Evolutionary conservation across 345 rosid genomes (phyloP).

Genomic region (Noccaea bulbosa): DNA sequence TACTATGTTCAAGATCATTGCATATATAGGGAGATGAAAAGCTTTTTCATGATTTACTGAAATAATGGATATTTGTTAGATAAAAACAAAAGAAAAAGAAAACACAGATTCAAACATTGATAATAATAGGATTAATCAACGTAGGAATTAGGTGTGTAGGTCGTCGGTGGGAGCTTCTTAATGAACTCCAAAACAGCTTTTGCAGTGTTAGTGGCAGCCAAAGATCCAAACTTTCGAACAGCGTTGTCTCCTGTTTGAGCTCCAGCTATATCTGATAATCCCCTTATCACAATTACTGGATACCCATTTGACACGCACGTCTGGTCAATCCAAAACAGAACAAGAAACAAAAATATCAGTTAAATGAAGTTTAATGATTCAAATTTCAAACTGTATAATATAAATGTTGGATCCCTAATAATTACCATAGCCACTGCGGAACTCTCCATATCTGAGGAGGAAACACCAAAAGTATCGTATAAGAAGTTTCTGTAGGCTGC

Average conservation of each 20-base stretch:
- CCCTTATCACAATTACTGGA: slow-evolving; percentile 52
- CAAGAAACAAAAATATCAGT: neutral
- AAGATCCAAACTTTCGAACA: slow-evolving; percentile 42
- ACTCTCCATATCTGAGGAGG: slow-evolving; percentile 61
- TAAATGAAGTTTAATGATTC: neutral
- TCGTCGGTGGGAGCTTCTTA: slow-evolving; percentile 26
- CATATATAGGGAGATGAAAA: neutral
- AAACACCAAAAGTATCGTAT: slow-evolving; percentile 46
- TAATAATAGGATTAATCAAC: neutral
- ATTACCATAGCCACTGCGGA: slow-evolving; percentile 58
- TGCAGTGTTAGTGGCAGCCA: slow-evolving; percentile 54
- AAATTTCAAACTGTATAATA: neutral
- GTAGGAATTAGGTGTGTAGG: neutral
- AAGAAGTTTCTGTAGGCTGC: slow-evolving; percentile 56
- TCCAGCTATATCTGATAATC: slow-evolving; percentile 58
- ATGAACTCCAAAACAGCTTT: slow-evolving; percentile 50
- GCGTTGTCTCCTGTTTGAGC: slow-evolving; percentile 46
- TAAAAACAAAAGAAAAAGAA: neutral
- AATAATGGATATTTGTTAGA: neutral
- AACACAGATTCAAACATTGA: neutral
- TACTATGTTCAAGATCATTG: neutral
- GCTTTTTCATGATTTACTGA: neutral
- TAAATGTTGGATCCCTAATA: neutral
- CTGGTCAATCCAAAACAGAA: slow-evolving; percentile 28
- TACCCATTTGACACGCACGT: slow-evolving; percentile 59